Evolutionary conservation across 495 filamentous ascomycete genomes (phyloP).

Genomic region (Neurospora terricola): DNA sequence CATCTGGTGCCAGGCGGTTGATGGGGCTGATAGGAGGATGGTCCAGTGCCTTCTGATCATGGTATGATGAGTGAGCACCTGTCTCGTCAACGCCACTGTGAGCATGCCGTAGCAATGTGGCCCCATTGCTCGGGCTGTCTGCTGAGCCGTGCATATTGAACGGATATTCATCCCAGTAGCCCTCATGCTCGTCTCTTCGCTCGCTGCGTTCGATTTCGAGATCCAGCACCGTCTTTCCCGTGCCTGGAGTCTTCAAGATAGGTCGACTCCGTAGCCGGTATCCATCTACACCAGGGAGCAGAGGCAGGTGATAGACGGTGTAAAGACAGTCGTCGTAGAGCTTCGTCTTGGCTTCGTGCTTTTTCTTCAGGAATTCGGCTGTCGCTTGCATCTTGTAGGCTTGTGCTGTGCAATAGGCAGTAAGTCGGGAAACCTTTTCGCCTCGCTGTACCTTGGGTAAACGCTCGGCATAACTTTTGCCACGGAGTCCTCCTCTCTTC

Average conservation of each 20-base stretch:
- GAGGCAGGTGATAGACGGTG: conserved; percentile 83
- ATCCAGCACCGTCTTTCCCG: conserved; percentile 76
- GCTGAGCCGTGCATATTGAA: conserved; percentile 1
- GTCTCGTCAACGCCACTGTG: conserved; percentile 3
- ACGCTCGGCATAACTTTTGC: conserved; percentile 92
- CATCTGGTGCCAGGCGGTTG: conserved; percentile 51
- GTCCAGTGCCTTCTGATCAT: conserved; percentile 12
- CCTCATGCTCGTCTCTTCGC: conserved; percentile 77
- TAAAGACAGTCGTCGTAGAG: conserved; percentile 99
- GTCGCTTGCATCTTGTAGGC: conserved; percentile 79
- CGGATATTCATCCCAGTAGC: conserved; percentile 46
- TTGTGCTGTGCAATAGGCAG: conserved; percentile 94
- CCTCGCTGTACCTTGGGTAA: conserved; percentile 80
- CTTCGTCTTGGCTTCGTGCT: conserved; percentile 90
- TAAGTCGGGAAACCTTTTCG: conserved; percentile 80
- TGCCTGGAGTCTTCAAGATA: conserved; percentile 82
- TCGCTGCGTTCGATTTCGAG: conserved; percentile 96
- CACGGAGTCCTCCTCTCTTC: conserved; percentile 54
- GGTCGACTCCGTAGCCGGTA: conserved; percentile 84
- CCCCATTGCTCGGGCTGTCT: conserved; percentile 1
- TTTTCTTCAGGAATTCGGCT: conserved; percentile 76
- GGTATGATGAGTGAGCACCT: background rate
- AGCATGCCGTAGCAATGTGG: conserved; percentile 5
- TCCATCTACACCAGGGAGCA: conserved; percentile 76
- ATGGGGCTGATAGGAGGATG: conserved; percentile 28